Evolutionary conservation across 1,139 yeast genomes (phyloP).

Genomic region (Geotrichum bryndzae): DNA sequence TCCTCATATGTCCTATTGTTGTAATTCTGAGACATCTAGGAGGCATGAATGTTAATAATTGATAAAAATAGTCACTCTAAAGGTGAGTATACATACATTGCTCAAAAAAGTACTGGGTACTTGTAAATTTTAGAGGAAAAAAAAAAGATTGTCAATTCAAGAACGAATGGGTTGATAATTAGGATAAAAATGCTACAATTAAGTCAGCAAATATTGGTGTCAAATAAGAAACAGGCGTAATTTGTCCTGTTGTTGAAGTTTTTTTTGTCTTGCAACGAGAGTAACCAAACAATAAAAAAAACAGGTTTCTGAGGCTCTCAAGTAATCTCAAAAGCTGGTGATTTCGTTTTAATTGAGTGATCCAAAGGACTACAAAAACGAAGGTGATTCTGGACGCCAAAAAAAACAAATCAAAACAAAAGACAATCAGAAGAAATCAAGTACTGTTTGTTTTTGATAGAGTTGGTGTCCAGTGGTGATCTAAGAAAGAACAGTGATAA

Average conservation of each 20-base stretch:
- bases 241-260: background rate
- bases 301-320: background rate
- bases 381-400: background rate
- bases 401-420: background rate
- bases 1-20: slow-evolving; percentile 8
- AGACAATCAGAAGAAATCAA: background rate
- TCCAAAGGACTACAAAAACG: background rate
- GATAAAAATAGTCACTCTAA: background rate
- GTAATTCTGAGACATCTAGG: slow-evolving; percentile 15
- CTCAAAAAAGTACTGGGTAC: background rate
- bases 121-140: background rate
- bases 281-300: background rate
- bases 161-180: background rate
- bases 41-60: background rate
- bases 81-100: background rate
- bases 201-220: background rate
- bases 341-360: background rate
- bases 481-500: background rate
- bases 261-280: background rate
- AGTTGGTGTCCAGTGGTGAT: background rate
- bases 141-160: background rate
- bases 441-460: background rate
- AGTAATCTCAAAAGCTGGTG: background rate
- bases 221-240: background rate
- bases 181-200: background rate